Evolutionary conservation across 1,139 yeast genomes (phyloP).

Genomic region (Magnusiomyces paraingens): DNA sequence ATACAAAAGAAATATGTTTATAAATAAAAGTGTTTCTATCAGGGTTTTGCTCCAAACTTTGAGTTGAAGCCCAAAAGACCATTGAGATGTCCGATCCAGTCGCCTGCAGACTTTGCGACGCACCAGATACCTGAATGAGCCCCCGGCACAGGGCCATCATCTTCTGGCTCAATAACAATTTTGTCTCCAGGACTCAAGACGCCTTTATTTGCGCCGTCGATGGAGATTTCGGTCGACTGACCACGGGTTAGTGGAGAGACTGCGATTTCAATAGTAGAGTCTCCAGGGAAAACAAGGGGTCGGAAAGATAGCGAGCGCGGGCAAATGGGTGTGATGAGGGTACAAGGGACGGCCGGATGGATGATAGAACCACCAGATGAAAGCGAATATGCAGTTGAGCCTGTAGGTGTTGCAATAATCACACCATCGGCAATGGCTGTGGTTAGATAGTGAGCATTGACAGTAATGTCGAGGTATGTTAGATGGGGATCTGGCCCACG

Average conservation of each 20-base stretch:
- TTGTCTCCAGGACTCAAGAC: slow-evolving; percentile 70
- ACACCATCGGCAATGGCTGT: slow-evolving; percentile 91
- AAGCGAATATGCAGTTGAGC: slow-evolving; percentile 88
- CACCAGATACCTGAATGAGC: slow-evolving; percentile 73
- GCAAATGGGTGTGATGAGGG: slow-evolving; percentile 85
- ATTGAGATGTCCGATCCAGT: slow-evolving; percentile 88
- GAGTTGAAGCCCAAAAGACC: slow-evolving; percentile 85
- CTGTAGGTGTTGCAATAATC: slow-evolving; percentile 82
- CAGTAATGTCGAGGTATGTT: slow-evolving; percentile 70
- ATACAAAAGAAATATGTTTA: too few species aligned
- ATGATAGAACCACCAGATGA: slow-evolving; percentile 91
- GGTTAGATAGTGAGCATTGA: slow-evolving; percentile 77
- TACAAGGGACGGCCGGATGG: slow-evolving; percentile 80
- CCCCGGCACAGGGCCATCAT: slow-evolving; percentile 16
- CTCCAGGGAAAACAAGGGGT: slow-evolving; percentile 73
- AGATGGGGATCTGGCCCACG: slow-evolving; percentile 86
- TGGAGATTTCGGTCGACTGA: slow-evolving; percentile 41
- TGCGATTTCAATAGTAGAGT: slow-evolving; percentile 60
- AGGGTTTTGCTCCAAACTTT: slow-evolving; percentile 45
- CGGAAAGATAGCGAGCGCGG: slow-evolving; percentile 85
- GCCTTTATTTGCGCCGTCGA: slow-evolving; percentile 76
- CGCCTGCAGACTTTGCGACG: slow-evolving; percentile 71
- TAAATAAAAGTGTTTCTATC: too few species aligned
- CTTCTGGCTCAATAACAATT: slow-evolving; percentile 48
- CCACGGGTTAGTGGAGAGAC: slow-evolving; percentile 39